Evolutionary conservation across 108 stramenopile genomes (phyloP), one percentile per base, ranked within the genome.

Genomic region (Pseudonitzschia delicatissima): DNA sequence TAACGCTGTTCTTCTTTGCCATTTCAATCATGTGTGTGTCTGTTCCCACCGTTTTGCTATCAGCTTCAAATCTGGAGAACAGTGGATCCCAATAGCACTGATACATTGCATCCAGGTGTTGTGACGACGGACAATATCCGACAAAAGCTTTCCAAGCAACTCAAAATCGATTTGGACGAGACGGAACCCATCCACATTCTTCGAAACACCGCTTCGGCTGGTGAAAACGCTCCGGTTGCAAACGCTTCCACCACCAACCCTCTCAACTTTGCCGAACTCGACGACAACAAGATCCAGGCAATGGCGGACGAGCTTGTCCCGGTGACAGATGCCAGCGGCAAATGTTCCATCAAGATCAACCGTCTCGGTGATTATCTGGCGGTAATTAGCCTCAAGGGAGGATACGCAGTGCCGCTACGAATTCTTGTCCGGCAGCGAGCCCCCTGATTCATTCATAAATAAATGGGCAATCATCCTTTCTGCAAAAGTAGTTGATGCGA

Each of bases 101-200:
- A 77, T 39, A 57, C 75, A 18, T 64, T 85, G n/a, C 80, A 89
- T 57, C 88, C 91, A 15, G 87, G 88, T 20, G 64, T 79, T 29
- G 92, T 93, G 25, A 73, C 80, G 26, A 78, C 87, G 18, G 50
- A 65, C 26, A 64, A 81, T 57, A 42, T 93, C 20, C 66, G 87
- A n/a, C 65, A 87, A 12, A 90, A 93, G 67, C 68, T 93, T 23
- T 77, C 81, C 29, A 91, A 86, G 66, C 92, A 93, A 58, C 78
- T 93, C 2, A 84, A 83, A 63, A 93, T 93, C 65, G 92, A 93
- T 76, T 70, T 93, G 49, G 86, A 90, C 50, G 79, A 72, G 2
- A 76, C 85, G 58, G 92, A 93, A 71, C 61, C 57, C n/a, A 64
- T 93, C 21, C 86, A 83, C 36, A 77, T 93, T 12, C 35, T 58